Evolutionary conservation across 345 rosid genomes (phyloP), one percentile per base, ranked within the genome.

Genomic region (Arabis hirsuta): DNA sequence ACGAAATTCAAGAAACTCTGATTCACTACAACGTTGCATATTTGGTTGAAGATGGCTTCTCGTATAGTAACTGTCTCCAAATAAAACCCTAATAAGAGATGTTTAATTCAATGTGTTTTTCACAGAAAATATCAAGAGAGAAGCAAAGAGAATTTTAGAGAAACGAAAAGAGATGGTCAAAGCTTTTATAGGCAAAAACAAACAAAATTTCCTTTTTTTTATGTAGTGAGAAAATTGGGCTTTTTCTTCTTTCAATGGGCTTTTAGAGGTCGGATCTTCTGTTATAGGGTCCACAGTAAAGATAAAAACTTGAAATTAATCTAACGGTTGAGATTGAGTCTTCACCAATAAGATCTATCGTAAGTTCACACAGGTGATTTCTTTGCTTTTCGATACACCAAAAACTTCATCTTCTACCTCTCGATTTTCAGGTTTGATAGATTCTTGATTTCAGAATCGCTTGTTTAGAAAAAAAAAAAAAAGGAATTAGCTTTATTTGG

Each of bases 1-100:
- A 71, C 97, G 87, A 29, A 81, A 73, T 63, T 77, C 87, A 55
- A 93, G 90, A 78, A 86, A 90, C 29, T 45, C 51, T 39, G 58
- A 3, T 41, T 59, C 62, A 6, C 6, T 55, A 11, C 9, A 16
- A 19, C 12, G 7, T 20, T 20, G 45, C 63, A 31, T 68, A 20
- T 31, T 36, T n/a, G n/a, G n/a, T n/a, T n/a, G n/a, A n/a, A n/a
- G n/a, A n/a, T n/a, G n/a, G n/a, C n/a, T n/a, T n/a, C n/a, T n/a
- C n/a, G n/a, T n/a, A n/a, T n/a, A n/a, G n/a, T n/a, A n/a, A n/a
- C n/a, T n/a, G n/a, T n/a, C n/a, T n/a, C n/a, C n/a, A n/a, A n/a
- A n/a, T n/a, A 36, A 36, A 36, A 36, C 41, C 41, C 11, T 36
- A 34, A 8, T 31, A 0, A 27, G 9, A 53, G 9, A 53, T 27